phyloP scores from a whole-genome alignment of 192 early-diverging fungal species.

The Backusella parvicylindrica region DNA sequence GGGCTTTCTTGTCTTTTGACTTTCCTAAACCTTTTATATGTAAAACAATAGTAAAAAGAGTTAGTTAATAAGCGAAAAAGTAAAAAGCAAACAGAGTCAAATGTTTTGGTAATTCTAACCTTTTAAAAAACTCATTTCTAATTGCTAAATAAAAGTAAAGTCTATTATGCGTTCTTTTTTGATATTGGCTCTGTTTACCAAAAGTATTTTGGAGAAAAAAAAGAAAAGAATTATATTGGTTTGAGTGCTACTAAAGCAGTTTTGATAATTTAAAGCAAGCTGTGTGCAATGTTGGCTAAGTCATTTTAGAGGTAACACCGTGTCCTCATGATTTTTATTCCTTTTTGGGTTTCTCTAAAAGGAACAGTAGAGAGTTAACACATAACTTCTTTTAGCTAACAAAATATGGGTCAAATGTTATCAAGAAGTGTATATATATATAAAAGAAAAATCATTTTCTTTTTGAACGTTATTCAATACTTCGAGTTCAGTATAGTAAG shows the following conservation, averaged over 20 bases:
- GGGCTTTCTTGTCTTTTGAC: not conserved
- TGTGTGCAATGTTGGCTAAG: not conserved
- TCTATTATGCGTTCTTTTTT: not conserved
- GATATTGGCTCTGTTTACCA: not conserved
- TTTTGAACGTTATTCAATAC: not conserved
- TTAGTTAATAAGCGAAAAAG: not conserved
- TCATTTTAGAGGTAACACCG: not conserved
- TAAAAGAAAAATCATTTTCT: not conserved
- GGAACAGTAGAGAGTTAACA: not conserved
- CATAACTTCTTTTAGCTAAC: not conserved
- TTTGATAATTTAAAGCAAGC: not conserved
- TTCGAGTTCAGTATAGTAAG: not conserved
- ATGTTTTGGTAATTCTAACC: not conserved
- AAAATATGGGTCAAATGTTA: not conserved
- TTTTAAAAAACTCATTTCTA: not conserved
- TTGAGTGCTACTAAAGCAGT: not conserved
- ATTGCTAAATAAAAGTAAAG: not conserved
- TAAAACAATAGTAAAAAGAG: not conserved
- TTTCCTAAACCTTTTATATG: not conserved
- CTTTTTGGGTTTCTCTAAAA: not conserved
- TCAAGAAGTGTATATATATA: not conserved
- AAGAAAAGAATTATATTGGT: not conserved
- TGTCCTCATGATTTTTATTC: not conserved
- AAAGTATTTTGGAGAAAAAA: not conserved
- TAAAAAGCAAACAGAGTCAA: not conserved